Percentiles rank a stretch among this genome's conserved stretches.
Evolutionary conservation across 257 asterid species (phyloP).

Genomic region (Capsicum rhomboideum): DNA sequence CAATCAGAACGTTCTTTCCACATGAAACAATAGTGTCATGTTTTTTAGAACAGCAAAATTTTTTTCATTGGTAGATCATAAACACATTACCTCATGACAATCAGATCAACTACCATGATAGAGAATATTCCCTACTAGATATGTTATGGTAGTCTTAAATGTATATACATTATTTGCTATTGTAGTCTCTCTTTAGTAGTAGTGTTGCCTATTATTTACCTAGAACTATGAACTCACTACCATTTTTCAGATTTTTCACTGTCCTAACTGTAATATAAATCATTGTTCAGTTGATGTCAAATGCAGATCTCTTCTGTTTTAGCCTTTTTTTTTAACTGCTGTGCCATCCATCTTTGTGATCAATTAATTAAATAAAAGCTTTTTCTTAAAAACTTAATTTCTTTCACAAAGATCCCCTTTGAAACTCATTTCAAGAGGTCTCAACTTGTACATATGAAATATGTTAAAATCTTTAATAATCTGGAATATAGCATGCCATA

Average conservation of each 20-base stretch:
- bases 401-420: neutral
- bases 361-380: neutral
- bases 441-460: neutral
- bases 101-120: neutral
- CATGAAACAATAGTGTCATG: neutral
- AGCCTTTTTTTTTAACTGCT: neutral
- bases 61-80: neutral
- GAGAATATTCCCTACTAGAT: neutral
- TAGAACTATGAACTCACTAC: neutral
- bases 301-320: neutral
- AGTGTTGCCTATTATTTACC: neutral
- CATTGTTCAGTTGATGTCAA: neutral
- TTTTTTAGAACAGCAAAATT: neutral
- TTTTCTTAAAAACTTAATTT: neutral
- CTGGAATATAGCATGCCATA: neutral
- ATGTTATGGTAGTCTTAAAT: neutral
- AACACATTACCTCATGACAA: neutral
- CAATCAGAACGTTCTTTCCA: neutral
- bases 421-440: neutral
- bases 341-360: neutral
- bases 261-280: neutral
- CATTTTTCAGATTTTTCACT: neutral
- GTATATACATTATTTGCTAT: neutral
- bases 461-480: neutral
- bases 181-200: neutral